These are phyloP conservation scores for Gossypium mustelinum DNA, from an alignment of 345 rosid genomes.

Conservation along the genomic window DNA sequence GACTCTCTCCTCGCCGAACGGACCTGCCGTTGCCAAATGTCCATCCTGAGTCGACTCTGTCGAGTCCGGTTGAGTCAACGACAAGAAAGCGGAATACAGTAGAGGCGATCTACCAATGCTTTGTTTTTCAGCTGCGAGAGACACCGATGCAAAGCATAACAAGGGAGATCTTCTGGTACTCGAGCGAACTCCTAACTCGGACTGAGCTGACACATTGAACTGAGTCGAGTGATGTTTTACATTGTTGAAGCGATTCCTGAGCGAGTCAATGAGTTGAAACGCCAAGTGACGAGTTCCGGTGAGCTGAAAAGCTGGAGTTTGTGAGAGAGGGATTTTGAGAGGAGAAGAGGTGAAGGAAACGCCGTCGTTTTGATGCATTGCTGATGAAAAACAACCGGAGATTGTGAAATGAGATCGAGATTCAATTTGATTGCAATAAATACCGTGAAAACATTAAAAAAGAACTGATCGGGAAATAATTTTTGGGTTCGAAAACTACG, in stretches of 20 bases:
- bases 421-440: not conserved
- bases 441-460: not conserved
- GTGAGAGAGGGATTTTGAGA: slow-evolving; percentile 27
- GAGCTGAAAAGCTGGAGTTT: slow-evolving; percentile 25
- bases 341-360: slow-evolving; percentile 41
- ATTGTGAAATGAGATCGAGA: not conserved
- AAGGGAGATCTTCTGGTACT: slow-evolving; percentile 30
- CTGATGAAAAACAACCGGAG: not conserved
- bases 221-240: not conserved
- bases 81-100: slow-evolving; percentile 51
- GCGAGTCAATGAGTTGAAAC: slow-evolving; percentile 29
- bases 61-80: slow-evolving; percentile 28
- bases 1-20: slow-evolving; percentile 79
- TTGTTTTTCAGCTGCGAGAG: slow-evolving; percentile 24
- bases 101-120: slow-evolving; percentile 28
- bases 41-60: slow-evolving; percentile 42
- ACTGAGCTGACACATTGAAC: slow-evolving; percentile 3
- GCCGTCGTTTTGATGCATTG: slow-evolving; percentile 33
- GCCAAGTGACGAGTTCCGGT: slow-evolving; percentile 25
- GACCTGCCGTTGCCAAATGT: slow-evolving; percentile 31
- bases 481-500: not conserved
- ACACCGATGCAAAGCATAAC: slow-evolving; percentile 44
- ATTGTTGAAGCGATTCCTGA: slow-evolving; percentile 26
- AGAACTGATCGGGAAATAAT: not conserved
- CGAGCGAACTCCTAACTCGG: slow-evolving; percentile 26